phyloP scores from a whole-genome alignment of 169 alveolate genomes.

The Besnoitia besnoiti region DNA sequence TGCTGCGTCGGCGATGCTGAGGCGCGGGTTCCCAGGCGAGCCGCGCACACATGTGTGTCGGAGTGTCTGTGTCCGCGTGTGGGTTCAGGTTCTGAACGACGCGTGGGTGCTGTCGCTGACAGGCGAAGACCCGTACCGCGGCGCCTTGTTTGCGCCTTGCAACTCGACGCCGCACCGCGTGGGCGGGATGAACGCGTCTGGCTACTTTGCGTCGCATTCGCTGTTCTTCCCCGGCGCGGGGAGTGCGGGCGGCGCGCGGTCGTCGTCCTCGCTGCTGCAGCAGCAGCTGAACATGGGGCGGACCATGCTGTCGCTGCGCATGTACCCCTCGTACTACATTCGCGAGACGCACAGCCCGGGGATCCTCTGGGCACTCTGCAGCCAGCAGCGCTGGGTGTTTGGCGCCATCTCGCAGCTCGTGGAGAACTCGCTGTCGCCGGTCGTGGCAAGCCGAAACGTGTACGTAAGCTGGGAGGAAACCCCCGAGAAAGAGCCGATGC shows the following conservation, averaged over 20 bases:
- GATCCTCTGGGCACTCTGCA: conserved; percentile 67
- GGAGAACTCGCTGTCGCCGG: conserved; percentile 66
- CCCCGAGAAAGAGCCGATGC: conserved; percentile 69
- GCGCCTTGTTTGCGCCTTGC: conserved; percentile 57
- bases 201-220: background rate
- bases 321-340: conserved; percentile 63
- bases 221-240: background rate
- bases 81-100: conserved; percentile 55
- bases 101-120: conserved; percentile 69
- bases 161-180: conserved; percentile 17
- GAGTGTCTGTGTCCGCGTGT: background rate
- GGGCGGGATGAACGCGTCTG: background rate
- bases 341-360: conserved; percentile 70
- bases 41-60: no score
- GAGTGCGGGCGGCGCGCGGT: background rate
- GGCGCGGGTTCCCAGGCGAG: no score
- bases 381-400: conserved; percentile 67
- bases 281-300: conserved; percentile 56
- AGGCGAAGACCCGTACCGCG: conserved; percentile 67
- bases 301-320: conserved; percentile 60
- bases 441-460: conserved; percentile 65
- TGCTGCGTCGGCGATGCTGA: no score
- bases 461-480: conserved; percentile 60
- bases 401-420: conserved; percentile 68
- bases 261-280: conserved; percentile 4